These are phyloP conservation scores for Euphrasia arctica DNA, from an alignment of 305 asterid genomes.

Conservation along the genomic window DNA sequence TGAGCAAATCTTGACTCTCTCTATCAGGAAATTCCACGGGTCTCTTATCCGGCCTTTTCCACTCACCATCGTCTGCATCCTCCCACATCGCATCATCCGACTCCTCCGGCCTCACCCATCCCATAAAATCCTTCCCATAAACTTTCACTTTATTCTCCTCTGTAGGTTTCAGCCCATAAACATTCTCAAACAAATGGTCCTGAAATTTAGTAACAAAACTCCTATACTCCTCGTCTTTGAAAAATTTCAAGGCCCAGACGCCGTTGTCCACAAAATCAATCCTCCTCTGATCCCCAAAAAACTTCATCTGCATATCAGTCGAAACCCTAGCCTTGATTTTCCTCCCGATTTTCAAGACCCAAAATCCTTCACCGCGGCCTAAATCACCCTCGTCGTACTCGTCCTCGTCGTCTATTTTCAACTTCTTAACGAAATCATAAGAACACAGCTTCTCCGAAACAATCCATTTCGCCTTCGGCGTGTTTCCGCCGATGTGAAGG, in stretches of 20 bases:
- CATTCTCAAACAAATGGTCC: constrained; percentile 88
- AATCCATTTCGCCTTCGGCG: constrained; percentile 91
- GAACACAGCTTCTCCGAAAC: constrained; percentile 56
- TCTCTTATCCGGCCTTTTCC: constrained; percentile 57
- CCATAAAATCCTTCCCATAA: constrained; percentile 83
- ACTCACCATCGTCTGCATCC: constrained; percentile 75
- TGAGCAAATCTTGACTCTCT: constrained; percentile 72
- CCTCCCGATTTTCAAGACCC: constrained; percentile 78
- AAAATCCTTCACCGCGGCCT: constrained; percentile 52
- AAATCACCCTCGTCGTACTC: constrained; percentile 39
- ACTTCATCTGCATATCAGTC: constrained; percentile 85
- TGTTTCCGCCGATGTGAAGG: constrained; percentile 83
- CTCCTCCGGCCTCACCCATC: constrained; percentile 87
- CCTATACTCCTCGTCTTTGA: constrained; percentile 68
- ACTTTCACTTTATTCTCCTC: constrained; percentile 76
- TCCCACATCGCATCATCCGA: constrained; percentile 95
- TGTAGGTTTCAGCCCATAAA: constrained; percentile 65
- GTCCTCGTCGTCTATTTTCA: constrained; percentile 40
- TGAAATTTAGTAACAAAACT: constrained; percentile 63
- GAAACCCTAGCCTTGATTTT: constrained; percentile 67
- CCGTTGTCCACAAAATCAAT: constrained; percentile 85
- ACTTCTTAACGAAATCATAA: constrained; percentile 57
- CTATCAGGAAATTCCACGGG: constrained; percentile 41
- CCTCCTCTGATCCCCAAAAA: constrained; percentile 89
- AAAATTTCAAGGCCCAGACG: constrained; percentile 90